phyloP scores from a whole-genome alignment of 306 rosid genomes.

The Malus sylvestris region DNA sequence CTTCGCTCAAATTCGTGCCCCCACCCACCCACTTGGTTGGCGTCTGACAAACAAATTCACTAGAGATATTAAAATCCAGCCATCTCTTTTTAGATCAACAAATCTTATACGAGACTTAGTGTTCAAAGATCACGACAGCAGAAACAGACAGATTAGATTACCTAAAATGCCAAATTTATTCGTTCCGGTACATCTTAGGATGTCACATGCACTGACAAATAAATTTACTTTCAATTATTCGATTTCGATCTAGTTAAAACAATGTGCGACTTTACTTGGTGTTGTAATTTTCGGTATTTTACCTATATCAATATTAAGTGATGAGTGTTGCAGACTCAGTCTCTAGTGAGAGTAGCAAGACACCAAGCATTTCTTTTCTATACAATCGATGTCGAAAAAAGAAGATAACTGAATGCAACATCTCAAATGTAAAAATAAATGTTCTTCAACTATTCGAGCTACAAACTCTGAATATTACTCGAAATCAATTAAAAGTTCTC shows the following conservation, averaged over 20 bases:
- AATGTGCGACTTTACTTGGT: not conserved
- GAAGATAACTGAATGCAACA: not conserved
- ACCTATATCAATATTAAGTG: not conserved
- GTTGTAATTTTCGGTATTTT: not conserved
- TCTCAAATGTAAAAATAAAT: not conserved
- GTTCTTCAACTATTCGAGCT: not conserved
- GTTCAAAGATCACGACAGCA: not conserved
- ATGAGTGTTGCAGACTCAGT: not conserved
- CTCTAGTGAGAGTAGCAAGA: not conserved
- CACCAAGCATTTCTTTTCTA: not conserved
- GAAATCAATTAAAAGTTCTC: not conserved
- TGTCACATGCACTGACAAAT: not conserved
- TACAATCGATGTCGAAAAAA: not conserved
- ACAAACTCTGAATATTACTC: not conserved
- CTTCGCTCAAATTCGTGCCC: not conserved
- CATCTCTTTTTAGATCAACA: not conserved
- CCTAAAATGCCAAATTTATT: not conserved
- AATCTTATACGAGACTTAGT: not conserved
- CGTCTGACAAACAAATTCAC: not conserved
- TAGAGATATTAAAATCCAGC: not conserved
- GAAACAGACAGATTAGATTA: not conserved
- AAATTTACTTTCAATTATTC: not conserved
- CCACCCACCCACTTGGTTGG: not conserved
- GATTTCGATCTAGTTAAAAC: not conserved
- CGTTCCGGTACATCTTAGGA: not conserved